These are phyloP conservation scores for Podospora appendiculata DNA, from an alignment of 495 filamentous ascomycete species.

Conservation along the genomic window DNA sequence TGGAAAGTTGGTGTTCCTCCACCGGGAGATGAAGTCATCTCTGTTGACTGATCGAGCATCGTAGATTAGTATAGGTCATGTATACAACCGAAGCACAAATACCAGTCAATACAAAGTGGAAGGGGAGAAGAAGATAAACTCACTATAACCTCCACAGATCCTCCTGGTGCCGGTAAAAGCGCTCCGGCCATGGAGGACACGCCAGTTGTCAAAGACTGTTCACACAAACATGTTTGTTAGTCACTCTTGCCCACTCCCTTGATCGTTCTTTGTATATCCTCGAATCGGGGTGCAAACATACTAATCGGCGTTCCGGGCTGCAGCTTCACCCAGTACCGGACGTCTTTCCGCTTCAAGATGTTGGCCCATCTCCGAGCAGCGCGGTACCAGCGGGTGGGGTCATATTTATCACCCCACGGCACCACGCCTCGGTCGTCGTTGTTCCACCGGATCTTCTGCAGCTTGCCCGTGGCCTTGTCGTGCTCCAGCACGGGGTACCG, in stretches of 20 bases:
- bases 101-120: not conserved
- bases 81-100: too few relatives aligned
- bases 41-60: constrained; percentile 52
- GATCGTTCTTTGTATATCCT: too few relatives aligned
- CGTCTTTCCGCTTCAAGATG: constrained; percentile 45
- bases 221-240: not conserved
- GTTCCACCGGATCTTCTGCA: constrained; percentile 82
- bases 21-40: constrained; percentile 79
- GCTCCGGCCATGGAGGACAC: constrained; percentile 77
- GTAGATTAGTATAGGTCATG: too few relatives aligned
- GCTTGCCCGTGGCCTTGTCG: constrained; percentile 32
- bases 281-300: too few relatives aligned
- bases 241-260: not conserved
- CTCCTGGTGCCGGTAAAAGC: constrained; percentile 76
- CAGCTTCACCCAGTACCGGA: constrained; percentile 69
- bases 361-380: constrained; percentile 61
- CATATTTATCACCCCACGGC: constrained; percentile 20
- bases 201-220: constrained; percentile 92
- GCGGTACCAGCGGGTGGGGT: constrained; percentile 59
- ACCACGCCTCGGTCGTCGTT: constrained; percentile 73
- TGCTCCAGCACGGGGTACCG: constrained; percentile 60
- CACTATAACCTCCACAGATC: constrained; percentile 85
- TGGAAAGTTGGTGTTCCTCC: constrained; percentile 60
- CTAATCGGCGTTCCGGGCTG: constrained; percentile 69
- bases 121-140: constrained; percentile 22